A percentile compares a stretch with the other conserved stretches of the same genome.
Conservation (phyloP, 2,329 filamentous ascomycete species). For the Periconia macrospinosa region DNA sequence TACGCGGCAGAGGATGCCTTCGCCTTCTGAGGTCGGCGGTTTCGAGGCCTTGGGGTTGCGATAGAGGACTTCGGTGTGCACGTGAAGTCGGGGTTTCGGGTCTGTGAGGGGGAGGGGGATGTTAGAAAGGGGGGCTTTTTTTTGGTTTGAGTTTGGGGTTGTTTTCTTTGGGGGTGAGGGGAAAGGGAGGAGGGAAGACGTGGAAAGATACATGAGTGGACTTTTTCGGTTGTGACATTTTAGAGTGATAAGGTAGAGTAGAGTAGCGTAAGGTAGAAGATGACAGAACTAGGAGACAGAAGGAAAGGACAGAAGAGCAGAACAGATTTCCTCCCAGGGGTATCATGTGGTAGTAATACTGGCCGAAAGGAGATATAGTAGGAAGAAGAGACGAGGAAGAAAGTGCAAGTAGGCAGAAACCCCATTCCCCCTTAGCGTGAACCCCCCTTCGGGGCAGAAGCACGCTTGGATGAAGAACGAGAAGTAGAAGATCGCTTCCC, state of each 20-base stretch:
- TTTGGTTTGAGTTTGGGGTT: not conserved
- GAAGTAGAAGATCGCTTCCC: conserved; percentile 15
- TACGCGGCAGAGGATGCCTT: conserved; percentile 55
- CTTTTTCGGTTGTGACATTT: not conserved
- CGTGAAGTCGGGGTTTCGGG: conserved; percentile 33
- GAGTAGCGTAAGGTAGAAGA: not conserved
- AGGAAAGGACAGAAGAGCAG: not conserved
- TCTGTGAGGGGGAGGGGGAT: conserved; percentile 12
- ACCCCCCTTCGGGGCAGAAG: conserved; percentile 15
- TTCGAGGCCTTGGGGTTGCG: conserved; percentile 48
- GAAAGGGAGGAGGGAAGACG: not conserved
- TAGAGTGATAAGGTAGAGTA: not conserved
- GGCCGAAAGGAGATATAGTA: not conserved
- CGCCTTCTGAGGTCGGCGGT: conserved; percentile 45
- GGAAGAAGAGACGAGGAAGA: conserved; percentile 16
- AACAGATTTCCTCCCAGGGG: not conserved
- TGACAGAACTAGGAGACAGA: conserved; percentile 5
- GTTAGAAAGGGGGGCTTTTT: conserved; percentile 1
- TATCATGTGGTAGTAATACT: not conserved
- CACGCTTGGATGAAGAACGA: conserved; percentile 2
- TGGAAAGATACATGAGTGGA: not conserved
- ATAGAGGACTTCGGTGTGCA: conserved; percentile 55
- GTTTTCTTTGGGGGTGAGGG: not conserved
- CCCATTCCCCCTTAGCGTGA: conserved; percentile 19
- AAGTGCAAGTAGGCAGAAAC: conserved; percentile 17